A percentile compares a stretch with the other conserved stretches of the same genome.
phyloP scores from a whole-genome alignment of 2,329 filamentous ascomycete genomes.

The Aspergillus carbonarius region DNA sequence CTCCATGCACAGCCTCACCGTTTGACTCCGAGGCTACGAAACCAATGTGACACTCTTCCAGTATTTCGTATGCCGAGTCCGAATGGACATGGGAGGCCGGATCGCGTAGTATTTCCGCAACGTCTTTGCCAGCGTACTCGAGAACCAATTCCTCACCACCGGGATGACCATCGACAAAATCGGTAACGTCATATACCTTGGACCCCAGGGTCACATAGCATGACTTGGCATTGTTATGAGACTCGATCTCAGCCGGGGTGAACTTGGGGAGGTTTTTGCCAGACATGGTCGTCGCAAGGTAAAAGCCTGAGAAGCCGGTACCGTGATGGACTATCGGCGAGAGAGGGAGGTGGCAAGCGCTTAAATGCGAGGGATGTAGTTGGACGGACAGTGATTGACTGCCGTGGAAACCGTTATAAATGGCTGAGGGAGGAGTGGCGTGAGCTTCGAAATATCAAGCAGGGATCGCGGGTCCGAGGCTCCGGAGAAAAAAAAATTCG shows the following conservation, averaged over 20 bases:
- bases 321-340: not conserved
- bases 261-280: conserved; percentile 80
- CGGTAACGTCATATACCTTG: conserved; percentile 93
- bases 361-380: conserved; percentile 10
- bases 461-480: conserved; percentile 19
- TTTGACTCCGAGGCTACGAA: conserved; percentile 67
- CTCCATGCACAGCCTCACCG: conserved; percentile 45
- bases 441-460: conserved; percentile 23
- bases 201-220: conserved; percentile 90
- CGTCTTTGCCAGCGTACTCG: conserved; percentile 85
- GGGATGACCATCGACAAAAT: conserved; percentile 86
- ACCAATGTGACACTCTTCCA: conserved; percentile 82
- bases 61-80: conserved; percentile 91
- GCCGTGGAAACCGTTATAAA: conserved; percentile 17
- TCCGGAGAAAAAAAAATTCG: conserved; percentile 20
- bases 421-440: conserved; percentile 20
- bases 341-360: conserved; percentile 2
- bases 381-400: conserved; percentile 9
- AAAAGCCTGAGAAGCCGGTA: conserved; percentile 4
- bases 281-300: conserved; percentile 60
- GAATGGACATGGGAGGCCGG: conserved; percentile 79
- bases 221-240: conserved; percentile 75
- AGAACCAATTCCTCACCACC: conserved; percentile 85
- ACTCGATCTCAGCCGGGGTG: conserved; percentile 73
- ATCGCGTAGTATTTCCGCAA: conserved; percentile 79